phyloP scores from a whole-genome alignment of 73 alveolate species.

The Paramecium primaurelia region DNA sequence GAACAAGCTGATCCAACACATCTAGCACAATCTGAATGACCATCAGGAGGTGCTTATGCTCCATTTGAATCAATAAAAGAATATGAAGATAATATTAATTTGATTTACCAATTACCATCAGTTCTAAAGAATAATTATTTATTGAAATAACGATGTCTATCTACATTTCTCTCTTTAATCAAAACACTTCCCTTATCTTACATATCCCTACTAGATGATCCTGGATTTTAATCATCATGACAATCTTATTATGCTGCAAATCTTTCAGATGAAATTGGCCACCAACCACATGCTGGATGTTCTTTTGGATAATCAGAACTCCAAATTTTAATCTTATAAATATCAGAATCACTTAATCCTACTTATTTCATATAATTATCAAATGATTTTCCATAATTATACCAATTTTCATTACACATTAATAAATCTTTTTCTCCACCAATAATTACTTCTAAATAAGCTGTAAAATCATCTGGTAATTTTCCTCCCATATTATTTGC shows the following conservation, averaged over 20 bases:
- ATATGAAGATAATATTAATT: conserved; percentile 80
- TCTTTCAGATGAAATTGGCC: conserved; percentile 89
- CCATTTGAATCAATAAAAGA: conserved; percentile 83
- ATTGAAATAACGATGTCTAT: conserved; percentile 85
- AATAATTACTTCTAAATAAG: conserved; percentile 84
- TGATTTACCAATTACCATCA: conserved; percentile 92
- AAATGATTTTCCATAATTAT: conserved; percentile 82
- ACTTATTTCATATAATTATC: conserved; percentile 68
- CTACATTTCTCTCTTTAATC: conserved; percentile 77
- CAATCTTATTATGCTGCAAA: conserved; percentile 86
- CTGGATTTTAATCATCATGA: conserved; percentile 96
- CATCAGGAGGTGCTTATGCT: conserved; percentile 95
- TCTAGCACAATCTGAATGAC: conserved; percentile 82
- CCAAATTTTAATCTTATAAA: conserved; percentile 90
- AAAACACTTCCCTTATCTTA: conserved; percentile 89
- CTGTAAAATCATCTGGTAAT: conserved; percentile 83
- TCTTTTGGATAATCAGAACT: conserved; percentile 90
- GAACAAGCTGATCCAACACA: conserved; percentile 81
- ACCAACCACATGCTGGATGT: conserved; percentile 90
- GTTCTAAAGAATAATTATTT: conserved; percentile 81
- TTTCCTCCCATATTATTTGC: conserved; percentile 87
- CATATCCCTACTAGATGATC: conserved; percentile 93
- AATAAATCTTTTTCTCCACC: conserved; percentile 91
- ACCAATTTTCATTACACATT: conserved; percentile 78
- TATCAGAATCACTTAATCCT: conserved; percentile 84